Evolutionary conservation across 2,329 filamentous ascomycete genomes (phyloP), one percentile per base, ranked within the genome.

Genomic region (Cercospora beticola): DNA sequence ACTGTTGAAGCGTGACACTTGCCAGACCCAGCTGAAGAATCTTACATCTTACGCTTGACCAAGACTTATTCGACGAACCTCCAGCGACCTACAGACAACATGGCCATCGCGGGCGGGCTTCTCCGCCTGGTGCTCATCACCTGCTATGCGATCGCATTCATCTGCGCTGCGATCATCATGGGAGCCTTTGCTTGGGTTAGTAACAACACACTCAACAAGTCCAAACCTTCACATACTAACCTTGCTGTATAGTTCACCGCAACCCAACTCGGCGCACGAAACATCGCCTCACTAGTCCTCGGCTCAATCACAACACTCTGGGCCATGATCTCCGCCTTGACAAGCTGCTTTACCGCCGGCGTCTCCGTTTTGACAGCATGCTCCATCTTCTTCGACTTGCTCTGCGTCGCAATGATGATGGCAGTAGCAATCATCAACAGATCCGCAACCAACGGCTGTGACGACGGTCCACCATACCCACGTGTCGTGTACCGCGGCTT

Each of bases 381-480:
- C 36, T 46, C 60, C 8, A 58, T 68, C 43, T 23, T 68, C n/a
- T 31, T 63, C 46, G 68, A 70, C 58, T 10, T 68, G 12, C 26
- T 68, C 59, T 66, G 62, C 66, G 23, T 68, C 5, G 66, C 31
- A 10, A 46, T 30, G 10, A 66, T 70, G 65, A 68, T 70, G 46
- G 68, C 68, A 16, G 52, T 70, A 0, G 68, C 68, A 14, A 65
- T 65, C 30, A 63, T 70, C 33, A 68, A 68, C 28, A 16, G 67
- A 49, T 59, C 52, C 18, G 66, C 49, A 3, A 36, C 61, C 5
- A 30, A 65, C 5, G 66, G 61, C 36, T 60, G 54, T 40, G 54
- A 60, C 31, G 18, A 60, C 9, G 21, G 31, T 14, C 30, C 30
- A 28, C 36, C 46, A 8, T 49, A 33, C 9, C 43, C 40, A 14